Base-by-base conservation (phyloP, 2,329 filamentous ascomycete species). In the Pseudogymnoascus sp. region DNA sequence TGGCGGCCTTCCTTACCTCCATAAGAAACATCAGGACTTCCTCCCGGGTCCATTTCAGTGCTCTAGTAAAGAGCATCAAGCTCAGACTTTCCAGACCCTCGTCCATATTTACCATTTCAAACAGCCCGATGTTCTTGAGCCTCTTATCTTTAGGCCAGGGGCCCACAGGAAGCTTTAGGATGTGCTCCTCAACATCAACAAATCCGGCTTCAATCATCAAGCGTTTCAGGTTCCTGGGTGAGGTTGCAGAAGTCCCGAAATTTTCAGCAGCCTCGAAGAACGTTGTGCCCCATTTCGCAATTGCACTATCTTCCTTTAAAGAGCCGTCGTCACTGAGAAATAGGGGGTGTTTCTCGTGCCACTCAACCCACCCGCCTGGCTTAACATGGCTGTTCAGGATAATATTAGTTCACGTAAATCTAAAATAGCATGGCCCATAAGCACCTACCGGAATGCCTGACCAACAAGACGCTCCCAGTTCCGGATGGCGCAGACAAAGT, bases 151-250 rank as follows among this genome's bases (percentile, higher is more conserved):
- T 75, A 0, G 80, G 74, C 81, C 81, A 83, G 0, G 74, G 71
- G 6, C 78, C 79, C 6, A 81, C 76, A 0, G 81, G 81, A 3
- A 83, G 71, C 69, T 81, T 79, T 66, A 77, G 73, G 14, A 74
- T 71, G 19, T 72, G 68, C 21, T 76, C 74, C 5, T 69, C 68
- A 5, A 80, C 70, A 61, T 79, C 75, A 14, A 74, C 70, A 51
- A 77, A 80, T 0, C 79, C 79, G 2, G 75, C 76, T 16, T 74
- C 71, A 37, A 28, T 54, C 25, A 62, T 25, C 16, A 10, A 25
- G 10, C 36, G 48, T 16, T 61, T 36, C 11, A 61, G 19, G 14
- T 61, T 4, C 57, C 3, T 36, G 3, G 31, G 31, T 21, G 57
- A 51, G 21, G 13, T 5, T 11, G 45, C 45, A 51, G 21, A 25